Conservation (phyloP, 306 rosid species). For the Lablab purpureus region DNA sequence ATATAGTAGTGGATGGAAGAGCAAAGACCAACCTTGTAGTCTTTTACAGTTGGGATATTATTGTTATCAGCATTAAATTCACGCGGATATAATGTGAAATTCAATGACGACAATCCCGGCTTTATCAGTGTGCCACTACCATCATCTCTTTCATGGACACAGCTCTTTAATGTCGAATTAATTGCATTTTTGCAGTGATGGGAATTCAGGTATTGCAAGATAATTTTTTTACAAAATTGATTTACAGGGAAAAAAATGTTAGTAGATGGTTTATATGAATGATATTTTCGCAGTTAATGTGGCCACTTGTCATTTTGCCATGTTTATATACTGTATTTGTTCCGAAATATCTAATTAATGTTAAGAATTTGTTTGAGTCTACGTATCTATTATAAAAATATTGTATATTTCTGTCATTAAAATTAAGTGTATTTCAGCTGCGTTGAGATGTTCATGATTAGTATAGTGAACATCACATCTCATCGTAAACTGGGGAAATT, state of each 20-base stretch:
- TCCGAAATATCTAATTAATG: too few species aligned
- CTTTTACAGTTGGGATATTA: slow-evolving; percentile 55
- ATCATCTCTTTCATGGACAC: neutral
- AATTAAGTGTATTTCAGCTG: neutral
- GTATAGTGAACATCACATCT: neutral
- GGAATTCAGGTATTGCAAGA: neutral
- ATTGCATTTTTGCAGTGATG: neutral
- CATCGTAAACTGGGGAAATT: neutral
- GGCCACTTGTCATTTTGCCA: neutral
- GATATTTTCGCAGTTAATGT: neutral
- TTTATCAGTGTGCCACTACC: neutral
- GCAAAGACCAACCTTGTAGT: slow-evolving; percentile 13
- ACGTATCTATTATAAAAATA: too few species aligned
- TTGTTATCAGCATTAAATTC: slow-evolving; percentile 55
- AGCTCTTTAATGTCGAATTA: neutral
- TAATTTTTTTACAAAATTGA: neutral
- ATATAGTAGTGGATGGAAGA: slow-evolving; percentile 49
- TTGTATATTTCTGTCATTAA: too few species aligned
- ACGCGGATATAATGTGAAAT: slow-evolving; percentile 45
- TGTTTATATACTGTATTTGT: too few species aligned
- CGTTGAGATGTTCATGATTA: neutral
- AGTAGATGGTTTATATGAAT: neutral
- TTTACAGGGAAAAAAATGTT: neutral
- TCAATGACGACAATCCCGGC: slow-evolving; percentile 24
- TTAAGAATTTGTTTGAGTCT: too few species aligned